These are phyloP conservation scores for Zanthoxylum bungeanum DNA, from an alignment of 345 rosid genomes.

Conservation along the genomic window DNA sequence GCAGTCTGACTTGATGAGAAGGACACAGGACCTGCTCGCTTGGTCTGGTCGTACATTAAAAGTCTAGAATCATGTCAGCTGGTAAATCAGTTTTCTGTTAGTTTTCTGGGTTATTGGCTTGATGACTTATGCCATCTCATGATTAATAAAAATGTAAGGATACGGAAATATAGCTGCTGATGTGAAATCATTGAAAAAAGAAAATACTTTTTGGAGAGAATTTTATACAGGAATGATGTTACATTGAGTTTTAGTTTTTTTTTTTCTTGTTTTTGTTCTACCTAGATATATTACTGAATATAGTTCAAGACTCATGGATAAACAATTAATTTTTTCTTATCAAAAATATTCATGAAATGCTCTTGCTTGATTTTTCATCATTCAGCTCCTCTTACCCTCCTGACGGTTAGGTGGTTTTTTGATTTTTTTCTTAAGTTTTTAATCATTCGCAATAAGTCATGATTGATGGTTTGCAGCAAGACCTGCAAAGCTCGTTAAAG, in stretches of 20 bases:
- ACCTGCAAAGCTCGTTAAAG: too few species aligned
- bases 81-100: background rate
- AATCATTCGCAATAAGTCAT: slow-evolving; percentile 2
- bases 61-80: background rate
- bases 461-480: too few species aligned
- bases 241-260: background rate
- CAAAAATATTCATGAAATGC: background rate
- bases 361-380: background rate
- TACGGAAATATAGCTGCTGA: background rate
- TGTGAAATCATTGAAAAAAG: background rate
- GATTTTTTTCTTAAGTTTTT: background rate
- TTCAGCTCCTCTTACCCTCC: background rate
- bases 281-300: too few species aligned
- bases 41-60: background rate
- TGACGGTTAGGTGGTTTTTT: background rate
- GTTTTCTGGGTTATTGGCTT: background rate
- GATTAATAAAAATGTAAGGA: background rate
- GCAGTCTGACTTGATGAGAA: background rate
- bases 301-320: background rate
- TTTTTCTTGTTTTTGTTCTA: too few species aligned
- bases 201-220: background rate
- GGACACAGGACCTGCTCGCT: background rate
- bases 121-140: background rate
- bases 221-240: background rate
- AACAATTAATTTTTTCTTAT: background rate